These are phyloP conservation scores for Dalbergia oliveri DNA, from an alignment of 306 rosid species.

Conservation along the genomic window DNA sequence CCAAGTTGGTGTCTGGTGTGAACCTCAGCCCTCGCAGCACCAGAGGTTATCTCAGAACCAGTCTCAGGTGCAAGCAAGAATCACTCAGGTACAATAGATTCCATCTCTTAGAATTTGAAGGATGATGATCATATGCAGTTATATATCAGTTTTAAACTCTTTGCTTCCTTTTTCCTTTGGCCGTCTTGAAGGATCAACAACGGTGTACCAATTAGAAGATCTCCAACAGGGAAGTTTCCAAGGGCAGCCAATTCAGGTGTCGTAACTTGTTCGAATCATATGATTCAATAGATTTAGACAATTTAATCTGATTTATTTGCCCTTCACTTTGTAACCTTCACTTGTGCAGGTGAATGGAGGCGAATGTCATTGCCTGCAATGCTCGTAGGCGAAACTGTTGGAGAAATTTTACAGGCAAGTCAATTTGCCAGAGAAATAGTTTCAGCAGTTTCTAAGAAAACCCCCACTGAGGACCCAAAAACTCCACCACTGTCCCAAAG, in stretches of 20 bases:
- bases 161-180: too few species aligned
- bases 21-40: constrained; percentile 97
- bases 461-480: constrained; percentile 69
- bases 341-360: constrained; percentile 76
- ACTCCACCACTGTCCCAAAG: constrained; percentile 68
- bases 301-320: too few species aligned
- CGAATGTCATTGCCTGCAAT: constrained; percentile 94
- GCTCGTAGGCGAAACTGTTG: constrained; percentile 90
- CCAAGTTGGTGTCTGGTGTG: constrained; percentile 80
- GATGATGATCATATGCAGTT: too few species aligned
- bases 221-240: constrained; percentile 85
- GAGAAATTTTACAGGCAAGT: constrained; percentile 90
- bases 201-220: constrained; percentile 58
- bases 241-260: constrained; percentile 67
- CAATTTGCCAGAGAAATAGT: constrained; percentile 83
- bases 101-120: too few species aligned
- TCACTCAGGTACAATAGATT: constrained; percentile 60
- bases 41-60: constrained; percentile 79
- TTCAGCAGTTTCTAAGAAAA: constrained; percentile 57
- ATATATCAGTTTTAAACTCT: too few species aligned
- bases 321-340: not conserved
- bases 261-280: not conserved
- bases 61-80: constrained; percentile 97
- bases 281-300: too few species aligned
- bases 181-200: constrained; percentile 62